Base-by-base conservation (phyloP, 768 basidiomycete genomes). In the Termitomyces sp. region DNA sequence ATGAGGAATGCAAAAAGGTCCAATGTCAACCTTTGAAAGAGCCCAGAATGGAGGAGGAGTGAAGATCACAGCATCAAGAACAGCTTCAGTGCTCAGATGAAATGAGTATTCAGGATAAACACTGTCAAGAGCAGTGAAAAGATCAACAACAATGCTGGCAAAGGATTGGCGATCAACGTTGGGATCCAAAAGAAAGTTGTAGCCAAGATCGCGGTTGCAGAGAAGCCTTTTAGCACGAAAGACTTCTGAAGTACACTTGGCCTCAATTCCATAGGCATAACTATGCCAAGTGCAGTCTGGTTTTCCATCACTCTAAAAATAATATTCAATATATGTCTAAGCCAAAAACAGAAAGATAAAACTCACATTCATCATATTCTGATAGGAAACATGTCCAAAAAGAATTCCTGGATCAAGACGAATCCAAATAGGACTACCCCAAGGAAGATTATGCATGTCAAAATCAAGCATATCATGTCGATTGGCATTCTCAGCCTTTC, bases 401-500 rank as follows among this genome's bases (percentile, higher is more conserved):
- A 48, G 3, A 2, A 48, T 9, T 2, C 6, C 11, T 3, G 11
- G 30, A 1, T n/a, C 9, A 31, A 48, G 5, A 4, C 8, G 0
- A 48, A 48, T n/a, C 18, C 18, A 48, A 18, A 48, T 31, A 11
- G 11, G 6, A n/a, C 3, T n/a, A 0, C 18, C 2, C 30, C 18
- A 48, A 9, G 4, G 4, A n/a, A 48, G 47, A 1, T 2, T 4
- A n/a, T 48, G 16, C 1, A 11, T 11, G 0, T 31, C 11, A 4
- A 2, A 2, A 0, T n/a, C 4, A 2, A n/a, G 3, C 4, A 48
- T 9, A 1, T 2, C 0, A 1, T 5, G 4, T 0, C 18, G 1
- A n/a, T n/a, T 48, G 2, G 22, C 22, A 45, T 45, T 22, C 5
- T 45, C 44, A 13, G 22, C 44, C 44, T 24, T 45, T 45, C 44